Evolutionary conservation across 768 basidiomycete genomes (phyloP).

Genomic region (Psilocybe cyanescens): DNA sequence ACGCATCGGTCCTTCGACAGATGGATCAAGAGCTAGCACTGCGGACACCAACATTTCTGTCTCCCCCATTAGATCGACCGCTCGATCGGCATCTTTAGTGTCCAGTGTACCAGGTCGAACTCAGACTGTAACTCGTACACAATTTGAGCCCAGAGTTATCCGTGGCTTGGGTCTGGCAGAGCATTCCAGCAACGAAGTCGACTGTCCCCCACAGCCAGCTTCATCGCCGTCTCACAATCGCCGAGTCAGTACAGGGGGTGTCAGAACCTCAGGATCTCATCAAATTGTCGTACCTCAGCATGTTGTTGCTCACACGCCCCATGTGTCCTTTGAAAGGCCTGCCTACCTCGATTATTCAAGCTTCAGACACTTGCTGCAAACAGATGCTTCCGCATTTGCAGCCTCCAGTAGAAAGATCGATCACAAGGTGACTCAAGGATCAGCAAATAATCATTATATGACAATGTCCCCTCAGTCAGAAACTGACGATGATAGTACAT

Average conservation of each 20-base stretch:
- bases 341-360: slow-evolving; percentile 79
- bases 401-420: slow-evolving; percentile 44
- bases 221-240: slow-evolving; percentile 30
- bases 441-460: slow-evolving; percentile 25
- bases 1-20: slow-evolving; percentile 36
- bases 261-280: slow-evolving; percentile 29
- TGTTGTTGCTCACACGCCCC: slow-evolving; percentile 31
- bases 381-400: slow-evolving; percentile 43
- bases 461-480: slow-evolving; percentile 51
- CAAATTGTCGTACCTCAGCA: slow-evolving; percentile 31
- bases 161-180: slow-evolving; percentile 39
- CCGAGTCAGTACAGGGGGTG: slow-evolving; percentile 24
- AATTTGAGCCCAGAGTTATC: slow-evolving; percentile 72
- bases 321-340: slow-evolving; percentile 61
- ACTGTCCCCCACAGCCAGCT: slow-evolving; percentile 44
- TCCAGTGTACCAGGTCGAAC: slow-evolving; percentile 34
- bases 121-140: slow-evolving; percentile 28
- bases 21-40: slow-evolving; percentile 28
- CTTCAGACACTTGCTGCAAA: slow-evolving; percentile 69
- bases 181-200: slow-evolving; percentile 33
- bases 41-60: slow-evolving; percentile 36
- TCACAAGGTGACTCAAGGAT: slow-evolving; percentile 11
- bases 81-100: slow-evolving; percentile 31
- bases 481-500: slow-evolving; percentile 66
- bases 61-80: slow-evolving; percentile 49